Evolutionary conservation across 2,329 filamentous ascomycete species (phyloP).

Genomic region (Nigrospora sphaerica): DNA sequence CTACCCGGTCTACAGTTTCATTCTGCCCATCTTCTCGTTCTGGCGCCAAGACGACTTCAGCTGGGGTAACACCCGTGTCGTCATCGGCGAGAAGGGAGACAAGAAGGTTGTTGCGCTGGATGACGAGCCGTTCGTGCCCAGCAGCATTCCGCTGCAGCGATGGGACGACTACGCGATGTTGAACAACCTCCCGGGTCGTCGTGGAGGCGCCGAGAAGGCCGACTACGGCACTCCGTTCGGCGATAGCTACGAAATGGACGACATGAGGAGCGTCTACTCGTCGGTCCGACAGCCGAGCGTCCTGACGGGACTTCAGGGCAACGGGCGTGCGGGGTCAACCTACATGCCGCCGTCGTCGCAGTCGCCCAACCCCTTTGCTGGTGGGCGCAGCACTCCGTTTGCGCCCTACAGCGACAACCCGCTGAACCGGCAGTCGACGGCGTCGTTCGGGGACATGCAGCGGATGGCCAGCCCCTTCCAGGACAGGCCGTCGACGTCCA

Average conservation of each 20-base stretch:
- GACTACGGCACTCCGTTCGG: constrained; percentile 51
- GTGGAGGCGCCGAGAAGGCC: constrained; percentile 62
- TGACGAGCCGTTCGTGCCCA: constrained; percentile 80
- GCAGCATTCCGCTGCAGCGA: constrained; percentile 85
- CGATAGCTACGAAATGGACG: constrained; percentile 91
- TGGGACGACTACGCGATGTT: constrained; percentile 92
- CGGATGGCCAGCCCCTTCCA: constrained; percentile 52
- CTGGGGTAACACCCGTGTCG: constrained; percentile 97
- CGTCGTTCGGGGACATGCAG: constrained; percentile 53
- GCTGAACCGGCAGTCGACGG: constrained; percentile 63
- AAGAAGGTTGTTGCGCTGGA: constrained; percentile 87
- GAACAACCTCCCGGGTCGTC: constrained; percentile 87
- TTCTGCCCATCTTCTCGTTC: constrained; percentile 94
- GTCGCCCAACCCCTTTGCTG: constrained; percentile 66
- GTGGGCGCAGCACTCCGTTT: constrained; percentile 35
- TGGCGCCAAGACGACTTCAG: constrained; percentile 99
- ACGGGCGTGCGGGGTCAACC: constrained; percentile 47
- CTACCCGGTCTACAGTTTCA: constrained; percentile 86
- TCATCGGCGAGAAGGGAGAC: constrained; percentile 86
- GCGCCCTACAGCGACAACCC: constrained; percentile 41
- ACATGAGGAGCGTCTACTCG: constrained; percentile 94
- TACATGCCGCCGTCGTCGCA: constrained; percentile 68
- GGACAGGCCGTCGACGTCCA: constrained; percentile 57
- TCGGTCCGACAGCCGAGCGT: constrained; percentile 85
- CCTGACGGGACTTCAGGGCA: constrained; percentile 69